A percentile compares a stretch with the other conserved stretches of the same genome.
These are phyloP conservation scores for Vaccinium myrtillus DNA, from an alignment of 148 eudicot genomes.

Conservation along the genomic window DNA sequence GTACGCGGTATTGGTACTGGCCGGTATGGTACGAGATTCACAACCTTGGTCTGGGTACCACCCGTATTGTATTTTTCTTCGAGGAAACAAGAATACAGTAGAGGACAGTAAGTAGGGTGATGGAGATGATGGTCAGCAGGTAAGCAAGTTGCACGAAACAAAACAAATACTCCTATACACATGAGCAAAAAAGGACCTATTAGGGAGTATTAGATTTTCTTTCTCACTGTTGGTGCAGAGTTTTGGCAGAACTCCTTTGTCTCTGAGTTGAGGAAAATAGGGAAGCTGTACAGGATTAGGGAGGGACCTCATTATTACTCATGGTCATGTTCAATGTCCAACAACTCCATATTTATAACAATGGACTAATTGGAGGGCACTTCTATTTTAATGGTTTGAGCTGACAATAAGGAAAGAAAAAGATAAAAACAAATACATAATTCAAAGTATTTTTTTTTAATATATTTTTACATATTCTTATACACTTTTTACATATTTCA, in stretches of 20 bases:
- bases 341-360: background rate
- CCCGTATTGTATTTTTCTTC: too few relatives aligned
- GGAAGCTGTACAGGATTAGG: background rate
- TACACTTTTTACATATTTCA: too few relatives aligned
- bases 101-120: background rate
- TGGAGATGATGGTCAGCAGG: slow-evolving; percentile 6
- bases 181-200: background rate
- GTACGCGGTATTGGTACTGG: too few relatives aligned
- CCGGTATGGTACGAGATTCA: too few relatives aligned
- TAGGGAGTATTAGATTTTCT: background rate
- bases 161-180: background rate
- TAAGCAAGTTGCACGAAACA: slow-evolving; percentile 2
- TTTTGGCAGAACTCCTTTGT: slow-evolving; percentile 11
- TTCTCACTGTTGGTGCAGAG: slow-evolving; percentile 17
- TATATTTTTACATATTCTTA: too few relatives aligned
- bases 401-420: too few relatives aligned
- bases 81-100: background rate
- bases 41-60: too few relatives aligned
- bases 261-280: background rate
- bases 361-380: too few relatives aligned
- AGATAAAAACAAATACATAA: too few relatives aligned
- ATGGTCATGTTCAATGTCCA: background rate
- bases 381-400: too few relatives aligned
- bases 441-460: too few relatives aligned
- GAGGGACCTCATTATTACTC: background rate